Evolutionary conservation across 768 basidiomycete species (phyloP).

Genomic region (Lentinula sp.): DNA sequence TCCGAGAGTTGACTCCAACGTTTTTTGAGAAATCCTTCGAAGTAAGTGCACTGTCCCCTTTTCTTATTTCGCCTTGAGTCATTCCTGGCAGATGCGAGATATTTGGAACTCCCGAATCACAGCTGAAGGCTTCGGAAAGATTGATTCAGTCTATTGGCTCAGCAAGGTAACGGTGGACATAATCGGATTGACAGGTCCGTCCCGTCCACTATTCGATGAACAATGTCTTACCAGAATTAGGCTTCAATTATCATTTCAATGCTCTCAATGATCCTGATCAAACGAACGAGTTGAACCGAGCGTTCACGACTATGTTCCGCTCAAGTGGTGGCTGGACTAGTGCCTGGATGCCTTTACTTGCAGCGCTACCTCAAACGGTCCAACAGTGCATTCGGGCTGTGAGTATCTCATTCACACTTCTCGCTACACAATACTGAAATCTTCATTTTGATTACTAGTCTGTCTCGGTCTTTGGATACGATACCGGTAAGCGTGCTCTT

Average conservation of each 20-base stretch:
- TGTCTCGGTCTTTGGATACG: constrained; percentile 17
- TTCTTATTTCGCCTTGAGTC: no score
- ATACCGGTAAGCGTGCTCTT: constrained; percentile 10
- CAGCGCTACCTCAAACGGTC: constrained; percentile 12
- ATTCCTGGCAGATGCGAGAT: neutral
- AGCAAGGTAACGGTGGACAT: constrained; percentile 31
- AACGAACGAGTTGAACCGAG: constrained; percentile 44
- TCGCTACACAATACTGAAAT: neutral
- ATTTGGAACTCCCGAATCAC: neutral
- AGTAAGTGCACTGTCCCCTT: constrained; percentile 14
- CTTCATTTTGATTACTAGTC: neutral
- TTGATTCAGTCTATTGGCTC: constrained; percentile 27
- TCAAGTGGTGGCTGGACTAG: constrained; percentile 24
- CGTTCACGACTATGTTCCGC: constrained; percentile 45
- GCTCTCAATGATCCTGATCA: constrained; percentile 17
- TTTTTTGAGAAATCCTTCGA: constrained; percentile 28
- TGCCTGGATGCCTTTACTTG: constrained; percentile 23
- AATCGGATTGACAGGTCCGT: constrained; percentile 33
- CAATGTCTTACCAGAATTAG: constrained; percentile 2
- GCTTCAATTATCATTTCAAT: constrained; percentile 27
- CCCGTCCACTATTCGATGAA: no score
- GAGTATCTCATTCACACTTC: constrained; percentile 9
- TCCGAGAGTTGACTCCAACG: constrained; percentile 29
- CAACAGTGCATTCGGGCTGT: constrained; percentile 33
- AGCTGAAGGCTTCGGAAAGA: constrained; percentile 9